Evolutionary conservation across 352 stramenopile genomes (phyloP).

Genomic region (Globisporangium heterothallicum): DNA sequence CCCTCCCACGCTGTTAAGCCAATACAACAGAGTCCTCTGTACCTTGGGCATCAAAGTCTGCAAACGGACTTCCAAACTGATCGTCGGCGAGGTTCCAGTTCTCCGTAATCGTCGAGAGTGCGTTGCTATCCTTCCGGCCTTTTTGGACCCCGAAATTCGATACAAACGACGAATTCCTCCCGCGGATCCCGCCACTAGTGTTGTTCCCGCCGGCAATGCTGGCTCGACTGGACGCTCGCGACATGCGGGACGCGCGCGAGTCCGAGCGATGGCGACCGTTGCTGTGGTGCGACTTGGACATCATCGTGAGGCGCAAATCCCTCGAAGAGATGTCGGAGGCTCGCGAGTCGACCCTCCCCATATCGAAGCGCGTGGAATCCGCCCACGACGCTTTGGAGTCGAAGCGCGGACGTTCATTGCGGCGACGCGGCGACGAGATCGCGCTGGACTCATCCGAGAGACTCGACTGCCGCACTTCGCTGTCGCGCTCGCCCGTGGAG

Average conservation of each 20-base stretch:
- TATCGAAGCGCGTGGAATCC: slow-evolving; percentile 84
- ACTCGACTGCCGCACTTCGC: slow-evolving; percentile 10
- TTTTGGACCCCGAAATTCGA: slow-evolving; percentile 75
- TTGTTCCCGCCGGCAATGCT: slow-evolving; percentile 19
- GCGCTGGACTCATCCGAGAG: slow-evolving; percentile 57
- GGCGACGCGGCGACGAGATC: slow-evolving; percentile 40
- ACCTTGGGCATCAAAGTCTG: slow-evolving; percentile 80
- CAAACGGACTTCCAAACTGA: slow-evolving; percentile 69
- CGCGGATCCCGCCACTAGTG: slow-evolving; percentile 8
- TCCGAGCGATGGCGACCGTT: slow-evolving; percentile 44
- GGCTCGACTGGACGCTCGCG: slow-evolving; percentile 39
- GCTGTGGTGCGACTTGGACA: slow-evolving; percentile 27
- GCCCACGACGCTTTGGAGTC: slow-evolving; percentile 82
- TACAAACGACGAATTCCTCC: slow-evolving; percentile 62
- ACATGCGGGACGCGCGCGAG: slow-evolving; percentile 60
- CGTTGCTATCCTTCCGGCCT: slow-evolving; percentile 61
- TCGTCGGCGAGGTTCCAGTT: slow-evolving; percentile 81
- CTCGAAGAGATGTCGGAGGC: slow-evolving; percentile 67
- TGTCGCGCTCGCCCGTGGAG: background rate
- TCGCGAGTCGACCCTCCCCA: slow-evolving; percentile 73
- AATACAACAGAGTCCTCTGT: background rate
- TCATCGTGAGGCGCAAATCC: slow-evolving; percentile 56
- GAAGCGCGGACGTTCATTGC: slow-evolving; percentile 57
- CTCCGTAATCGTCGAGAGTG: slow-evolving; percentile 83
- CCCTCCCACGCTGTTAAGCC: background rate